Percentiles rank a stretch among this genome's conserved stretches.
Conservation (phyloP, 73 alveolate species). For the Paramecium octaurelia region DNA sequence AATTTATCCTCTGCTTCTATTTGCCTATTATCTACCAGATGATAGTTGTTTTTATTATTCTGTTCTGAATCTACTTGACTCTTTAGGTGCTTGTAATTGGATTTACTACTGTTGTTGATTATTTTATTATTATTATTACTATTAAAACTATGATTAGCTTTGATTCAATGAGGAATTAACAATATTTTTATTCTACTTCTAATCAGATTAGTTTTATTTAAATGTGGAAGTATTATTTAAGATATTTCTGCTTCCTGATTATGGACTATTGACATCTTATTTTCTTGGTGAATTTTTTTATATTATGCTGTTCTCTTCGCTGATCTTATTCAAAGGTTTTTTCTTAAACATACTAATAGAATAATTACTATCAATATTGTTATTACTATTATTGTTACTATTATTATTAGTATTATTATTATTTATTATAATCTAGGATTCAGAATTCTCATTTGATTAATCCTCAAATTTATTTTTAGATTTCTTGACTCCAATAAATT, state of each 20-base stretch:
- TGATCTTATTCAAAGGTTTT: background rate
- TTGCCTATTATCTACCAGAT: background rate
- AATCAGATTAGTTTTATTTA: background rate
- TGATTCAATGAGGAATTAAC: background rate
- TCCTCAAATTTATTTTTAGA: background rate
- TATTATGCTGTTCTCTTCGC: background rate
- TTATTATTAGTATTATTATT: background rate
- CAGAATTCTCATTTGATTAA: background rate
- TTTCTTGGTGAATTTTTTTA: background rate
- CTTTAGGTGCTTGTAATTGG: background rate
- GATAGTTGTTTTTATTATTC: background rate
- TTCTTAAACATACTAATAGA: background rate
- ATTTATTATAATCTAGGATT: background rate
- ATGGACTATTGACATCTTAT: background rate
- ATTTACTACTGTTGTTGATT: background rate
- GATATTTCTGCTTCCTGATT: background rate
- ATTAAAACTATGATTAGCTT: background rate
- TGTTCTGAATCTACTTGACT: background rate
- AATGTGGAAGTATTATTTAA: background rate
- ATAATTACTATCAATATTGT: background rate
- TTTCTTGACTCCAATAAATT: background rate
- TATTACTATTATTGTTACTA: background rate
- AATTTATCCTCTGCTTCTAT: background rate
- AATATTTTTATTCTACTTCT: background rate
- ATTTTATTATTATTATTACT: background rate